Base-by-base conservation (phyloP, 2,329 filamentous ascomycete species). In the Aspergillus ibericus region DNA sequence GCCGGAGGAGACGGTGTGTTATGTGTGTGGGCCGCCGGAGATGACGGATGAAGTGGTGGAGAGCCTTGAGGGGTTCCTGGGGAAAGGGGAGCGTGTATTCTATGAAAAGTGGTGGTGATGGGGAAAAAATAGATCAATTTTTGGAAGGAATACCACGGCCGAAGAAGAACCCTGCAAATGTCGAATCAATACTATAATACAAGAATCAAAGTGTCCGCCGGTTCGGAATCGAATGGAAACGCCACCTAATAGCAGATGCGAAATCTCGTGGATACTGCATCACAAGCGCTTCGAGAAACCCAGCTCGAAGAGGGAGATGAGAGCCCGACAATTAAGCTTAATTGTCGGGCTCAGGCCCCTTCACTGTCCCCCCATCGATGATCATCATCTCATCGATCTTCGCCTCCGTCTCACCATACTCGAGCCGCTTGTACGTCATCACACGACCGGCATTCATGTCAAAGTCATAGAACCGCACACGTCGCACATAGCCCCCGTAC, bases 371-470 rank as follows among this genome's bases (percentile, higher is more conserved):
- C 2, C 80, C 81, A 63, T 87, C 84, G 10, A 87, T 83, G 60
- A 88, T 81, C 66, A 86, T 82, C 75, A 85, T 80, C 69, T 87
- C 83, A 64, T 86, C 84, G 49, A 86, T 72, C 61, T 78, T 78
- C 64, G 78, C 77, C 53, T 78, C 78, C 4, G 75, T 80, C 25
- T 82, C 80, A 7, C 84, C 84, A 67, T 81, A 84, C 71, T 98
- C 93, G 15, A 96, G 80, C 51, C 95, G 84, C 79, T 97, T 98
- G 85, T 93, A 99, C 0, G 93, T 99, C 50, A 85, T 87, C 66
- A 99, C 93, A 48, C 91, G 85, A 7, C 90, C 93, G 59, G 91
- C 87, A 70, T 96, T 96, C 77, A 93, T 91, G 74, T 99, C 93
- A 52, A 99, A 86, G 67, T 98, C 93, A 72, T 95, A 99, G 44